These are phyloP conservation scores for Ophiostoma ips DNA, from an alignment of 2,329 filamentous ascomycete genomes.

Conservation along the genomic window DNA sequence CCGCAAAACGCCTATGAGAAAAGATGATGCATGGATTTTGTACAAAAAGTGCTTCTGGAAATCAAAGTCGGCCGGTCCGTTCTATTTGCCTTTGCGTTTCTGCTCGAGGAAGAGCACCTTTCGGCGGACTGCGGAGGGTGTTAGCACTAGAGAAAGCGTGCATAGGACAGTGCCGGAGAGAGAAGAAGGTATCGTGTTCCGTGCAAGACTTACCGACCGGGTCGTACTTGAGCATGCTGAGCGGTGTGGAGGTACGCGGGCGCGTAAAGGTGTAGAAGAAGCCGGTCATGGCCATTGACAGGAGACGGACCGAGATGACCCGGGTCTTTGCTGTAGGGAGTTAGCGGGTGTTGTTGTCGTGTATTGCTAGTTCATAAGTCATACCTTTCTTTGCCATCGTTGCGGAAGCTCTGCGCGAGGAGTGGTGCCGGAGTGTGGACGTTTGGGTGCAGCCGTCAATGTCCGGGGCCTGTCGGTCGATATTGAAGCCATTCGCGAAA, in stretches of 20 bases:
- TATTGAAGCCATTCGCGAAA: slow-evolving; percentile 10
- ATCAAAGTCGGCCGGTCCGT: not conserved
- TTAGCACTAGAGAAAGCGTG: not conserved
- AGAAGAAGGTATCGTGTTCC: not conserved
- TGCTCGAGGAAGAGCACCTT: slow-evolving; percentile 92
- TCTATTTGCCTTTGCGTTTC: slow-evolving; percentile 46
- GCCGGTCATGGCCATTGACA: slow-evolving; percentile 98
- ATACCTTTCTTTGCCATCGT: slow-evolving; percentile 26
- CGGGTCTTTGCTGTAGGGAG: slow-evolving; percentile 65
- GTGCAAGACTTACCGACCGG: slow-evolving; percentile 59
- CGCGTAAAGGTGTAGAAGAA: slow-evolving; percentile 89
- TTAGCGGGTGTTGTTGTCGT: not conserved
- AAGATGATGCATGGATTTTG: slow-evolving; percentile 4
- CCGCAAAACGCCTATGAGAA: slow-evolving; percentile 8
- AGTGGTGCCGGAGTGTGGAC: not conserved
- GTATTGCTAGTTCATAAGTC: not conserved
- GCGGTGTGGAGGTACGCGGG: slow-evolving; percentile 63
- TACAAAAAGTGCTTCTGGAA: slow-evolving; percentile 6
- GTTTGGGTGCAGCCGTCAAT: not conserved
- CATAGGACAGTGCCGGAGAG: not conserved
- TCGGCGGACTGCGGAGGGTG: slow-evolving; percentile 59
- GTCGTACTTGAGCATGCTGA: slow-evolving; percentile 98
- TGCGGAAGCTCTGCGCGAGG: not conserved
- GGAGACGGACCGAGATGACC: slow-evolving; percentile 79
- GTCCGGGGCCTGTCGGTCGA: not conserved